Evolutionary conservation across 2,329 filamentous ascomycete genomes (phyloP), one percentile per base, ranked within the genome.

Genomic region (Colletotrichum theobromicola): DNA sequence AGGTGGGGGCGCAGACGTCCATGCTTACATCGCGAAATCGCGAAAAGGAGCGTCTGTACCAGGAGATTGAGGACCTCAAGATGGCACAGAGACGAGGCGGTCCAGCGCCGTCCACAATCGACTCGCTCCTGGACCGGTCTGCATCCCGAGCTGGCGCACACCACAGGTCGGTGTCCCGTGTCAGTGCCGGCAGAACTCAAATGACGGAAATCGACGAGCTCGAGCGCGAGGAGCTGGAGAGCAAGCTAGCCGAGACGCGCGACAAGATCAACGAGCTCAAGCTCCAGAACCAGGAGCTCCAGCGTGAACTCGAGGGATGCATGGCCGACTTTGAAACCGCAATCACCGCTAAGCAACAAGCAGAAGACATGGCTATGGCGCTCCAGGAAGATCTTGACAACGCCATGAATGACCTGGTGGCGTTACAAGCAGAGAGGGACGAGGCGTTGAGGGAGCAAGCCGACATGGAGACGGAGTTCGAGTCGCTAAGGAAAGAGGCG

Each of bases 31-130:
- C 97, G 42, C 91, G 97, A 28, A 98, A 98, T 80, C 94, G 95
- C 30, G 97, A 99, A 82, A 97, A 98, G 81, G 96, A 98, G 82
- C 92, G 95, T 7, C 88, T 99, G 10, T 98, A 98, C 83, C 95
- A 98, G 81, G 96, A 99, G 82, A 98, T 98, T 76, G 97, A 99
- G 84, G 96, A 98, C 76, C 88, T 99, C 76, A 99, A 98, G 85
- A 92, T 98, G 79, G 92, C 94, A 2, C 93, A 95, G 77, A 93
- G 95, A 69, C 92, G 95, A 76, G 91, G 91, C 34, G 94, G 90
- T 78, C 80, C 87, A 5, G 88, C 89, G 1, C 88, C 90, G 0
- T 91, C 91, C 1, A 91, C 95, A 2, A 92, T 96, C 7, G 97
- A 98, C 81, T 98, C 95, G 81, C 94, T 98, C 57, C 90, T 98